Conservation (phyloP, 371 early-diverging fungal species). For the Agmasoma carcini region DNA sequence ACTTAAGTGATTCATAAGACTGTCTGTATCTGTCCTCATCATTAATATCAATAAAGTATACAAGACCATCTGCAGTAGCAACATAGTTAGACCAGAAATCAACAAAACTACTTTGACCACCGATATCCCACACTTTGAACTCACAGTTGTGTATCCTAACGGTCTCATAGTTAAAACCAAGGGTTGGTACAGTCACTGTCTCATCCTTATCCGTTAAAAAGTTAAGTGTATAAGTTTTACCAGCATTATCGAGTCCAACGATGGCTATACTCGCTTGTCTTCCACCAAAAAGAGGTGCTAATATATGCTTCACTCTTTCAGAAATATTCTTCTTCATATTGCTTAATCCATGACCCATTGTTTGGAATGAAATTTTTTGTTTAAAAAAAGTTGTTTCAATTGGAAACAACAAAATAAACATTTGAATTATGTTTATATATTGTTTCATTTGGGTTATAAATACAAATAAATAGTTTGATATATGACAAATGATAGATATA, state of each 20-base stretch:
- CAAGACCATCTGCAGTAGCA: conserved; percentile 56
- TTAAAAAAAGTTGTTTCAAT: too few species aligned
- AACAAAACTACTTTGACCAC: conserved; percentile 55
- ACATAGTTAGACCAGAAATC: conserved; percentile 54
- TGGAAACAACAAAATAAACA: too few species aligned
- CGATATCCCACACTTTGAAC: conserved; percentile 56
- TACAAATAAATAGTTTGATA: too few species aligned
- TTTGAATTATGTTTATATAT: too few species aligned
- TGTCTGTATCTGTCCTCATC: conserved; percentile 72
- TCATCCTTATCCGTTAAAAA: conserved; percentile 67
- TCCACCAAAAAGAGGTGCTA: neutral
- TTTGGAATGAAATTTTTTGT: too few species aligned
- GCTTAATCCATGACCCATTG: too few species aligned
- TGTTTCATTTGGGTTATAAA: too few species aligned
- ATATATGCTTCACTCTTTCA: neutral
- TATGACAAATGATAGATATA: conserved; percentile 38
- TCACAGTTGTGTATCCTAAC: conserved; percentile 49
- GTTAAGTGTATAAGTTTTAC: conserved; percentile 60
- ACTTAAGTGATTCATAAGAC: conserved; percentile 59
- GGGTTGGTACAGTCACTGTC: conserved; percentile 80
- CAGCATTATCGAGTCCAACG: conserved; percentile 63
- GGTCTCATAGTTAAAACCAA: conserved; percentile 55
- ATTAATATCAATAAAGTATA: conserved; percentile 79
- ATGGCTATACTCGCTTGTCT: conserved; percentile 52
- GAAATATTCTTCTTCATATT: too few species aligned